These are phyloP conservation scores for Globisporangium apiculatum DNA, from an alignment of 352 stramenopile genomes.

Conservation along the genomic window DNA sequence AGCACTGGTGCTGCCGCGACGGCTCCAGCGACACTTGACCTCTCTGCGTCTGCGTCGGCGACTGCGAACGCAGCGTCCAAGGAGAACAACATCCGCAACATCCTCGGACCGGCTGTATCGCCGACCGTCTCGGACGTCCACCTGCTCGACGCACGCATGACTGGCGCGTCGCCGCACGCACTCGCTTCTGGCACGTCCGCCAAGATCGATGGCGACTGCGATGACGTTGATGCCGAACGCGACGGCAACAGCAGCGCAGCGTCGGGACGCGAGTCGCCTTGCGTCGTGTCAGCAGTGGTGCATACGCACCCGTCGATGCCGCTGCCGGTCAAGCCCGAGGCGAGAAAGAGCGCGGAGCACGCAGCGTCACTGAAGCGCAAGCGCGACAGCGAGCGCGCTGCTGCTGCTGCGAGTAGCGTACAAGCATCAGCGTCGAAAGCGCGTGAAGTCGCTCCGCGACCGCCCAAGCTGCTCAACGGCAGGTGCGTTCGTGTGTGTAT, in stretches of 20 bases:
- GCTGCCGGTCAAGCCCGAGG: constrained; percentile 4
- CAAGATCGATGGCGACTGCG: neutral
- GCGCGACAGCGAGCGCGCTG: constrained; percentile 35
- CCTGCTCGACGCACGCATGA: constrained; percentile 55
- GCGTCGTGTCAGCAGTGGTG: too few relatives aligned
- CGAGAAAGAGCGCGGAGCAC: constrained; percentile 26
- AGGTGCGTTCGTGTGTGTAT: constrained; percentile 27
- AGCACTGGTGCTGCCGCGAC: constrained; percentile 1
- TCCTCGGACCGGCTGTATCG: constrained; percentile 53
- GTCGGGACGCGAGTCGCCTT: neutral
- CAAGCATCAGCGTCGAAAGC: constrained; percentile 32
- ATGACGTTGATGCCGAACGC: neutral
- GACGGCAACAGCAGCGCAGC: constrained; percentile 9
- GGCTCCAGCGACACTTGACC: neutral
- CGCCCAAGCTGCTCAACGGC: constrained; percentile 45
- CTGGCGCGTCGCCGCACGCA: constrained; percentile 15
- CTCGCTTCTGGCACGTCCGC: constrained; percentile 4
- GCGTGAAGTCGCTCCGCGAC: constrained; percentile 45
- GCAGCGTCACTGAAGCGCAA: constrained; percentile 54
- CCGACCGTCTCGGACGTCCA: constrained; percentile 40
- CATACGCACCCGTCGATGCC: too few relatives aligned
- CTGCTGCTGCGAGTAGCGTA: constrained; percentile 10
- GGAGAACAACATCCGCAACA: constrained; percentile 80
- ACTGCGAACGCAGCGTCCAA: constrained; percentile 42
- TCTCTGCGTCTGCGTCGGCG: neutral